phyloP scores from a whole-genome alignment of 179 eudicot genomes.

The Silene coronaria region DNA sequence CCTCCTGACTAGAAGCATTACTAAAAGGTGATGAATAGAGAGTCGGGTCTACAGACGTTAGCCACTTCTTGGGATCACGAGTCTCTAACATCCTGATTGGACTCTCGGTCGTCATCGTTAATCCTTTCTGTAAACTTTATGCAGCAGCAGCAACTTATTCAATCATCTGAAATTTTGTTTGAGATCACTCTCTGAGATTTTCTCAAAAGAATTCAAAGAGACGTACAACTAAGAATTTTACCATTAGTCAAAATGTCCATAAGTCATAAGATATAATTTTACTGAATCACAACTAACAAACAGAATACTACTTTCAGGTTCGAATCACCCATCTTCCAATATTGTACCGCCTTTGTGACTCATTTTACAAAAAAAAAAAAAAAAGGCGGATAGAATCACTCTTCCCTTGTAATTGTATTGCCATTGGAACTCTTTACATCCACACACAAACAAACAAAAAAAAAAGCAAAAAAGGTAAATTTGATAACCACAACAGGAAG shows the following conservation, averaged over 20 bases:
- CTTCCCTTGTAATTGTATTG: no score
- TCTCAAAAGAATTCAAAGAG: not conserved
- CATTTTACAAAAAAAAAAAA: not conserved
- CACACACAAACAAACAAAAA: no score
- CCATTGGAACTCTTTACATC: no score
- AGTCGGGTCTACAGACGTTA: conserved; percentile 11
- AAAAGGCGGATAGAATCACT: no score
- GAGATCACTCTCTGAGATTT: not conserved
- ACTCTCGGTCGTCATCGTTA: conserved; percentile 34
- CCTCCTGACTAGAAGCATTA: conserved; percentile 21
- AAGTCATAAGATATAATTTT: not conserved
- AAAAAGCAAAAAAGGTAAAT: not conserved
- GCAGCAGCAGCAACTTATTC: conserved; percentile 13
- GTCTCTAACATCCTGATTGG: conserved; percentile 30
- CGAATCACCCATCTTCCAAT: not conserved
- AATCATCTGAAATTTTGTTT: conserved; percentile 1
- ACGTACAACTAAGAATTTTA: not conserved
- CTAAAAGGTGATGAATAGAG: conserved; percentile 22
- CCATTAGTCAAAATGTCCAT: not conserved
- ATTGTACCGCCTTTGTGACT: not conserved
- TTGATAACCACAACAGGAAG: not conserved
- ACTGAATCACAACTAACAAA: no score
- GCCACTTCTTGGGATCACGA: conserved; percentile 25
- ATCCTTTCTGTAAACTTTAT: not conserved
- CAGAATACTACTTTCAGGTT: no score